These are phyloP conservation scores for Podospora didyma DNA, from an alignment of 495 filamentous ascomycete genomes.

Conservation along the genomic window DNA sequence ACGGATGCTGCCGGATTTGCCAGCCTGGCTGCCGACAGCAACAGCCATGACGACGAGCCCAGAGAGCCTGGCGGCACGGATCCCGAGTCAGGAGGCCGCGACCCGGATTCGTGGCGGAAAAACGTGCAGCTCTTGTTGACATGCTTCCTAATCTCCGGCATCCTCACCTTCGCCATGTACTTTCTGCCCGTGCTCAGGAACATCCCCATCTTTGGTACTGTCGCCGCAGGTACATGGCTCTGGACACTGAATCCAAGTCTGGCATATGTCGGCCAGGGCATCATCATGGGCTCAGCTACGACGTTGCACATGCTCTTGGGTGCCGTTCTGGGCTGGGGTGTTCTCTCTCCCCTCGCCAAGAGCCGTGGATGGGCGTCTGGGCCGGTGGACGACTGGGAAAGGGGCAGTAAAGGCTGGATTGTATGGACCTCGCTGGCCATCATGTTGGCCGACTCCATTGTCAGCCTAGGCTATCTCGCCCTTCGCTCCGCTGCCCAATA, in stretches of 20 bases:
- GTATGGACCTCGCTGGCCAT: constrained; percentile 93
- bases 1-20: constrained; percentile 24
- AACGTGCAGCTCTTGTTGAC: constrained; percentile 50
- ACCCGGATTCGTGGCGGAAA: constrained; percentile 42
- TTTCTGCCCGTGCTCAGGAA: constrained; percentile 84
- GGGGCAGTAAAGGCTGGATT: constrained; percentile 95
- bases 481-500: constrained; percentile 37
- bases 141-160: constrained; percentile 49
- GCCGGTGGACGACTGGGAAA: constrained; percentile 78
- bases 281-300: constrained; percentile 88
- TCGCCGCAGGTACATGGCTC: constrained; percentile 75
- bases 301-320: constrained; percentile 95
- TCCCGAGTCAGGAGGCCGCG: constrained; percentile 13
- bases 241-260: constrained; percentile 96
- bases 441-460: constrained; percentile 90
- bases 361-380: constrained; percentile 85
- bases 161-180: constrained; percentile 80
- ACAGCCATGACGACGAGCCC: constrained; percentile 4
- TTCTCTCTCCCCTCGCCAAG: constrained; percentile 87
- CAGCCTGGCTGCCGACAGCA: constrained; percentile 17
- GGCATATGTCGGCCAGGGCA: constrained; percentile 85
- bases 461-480: constrained; percentile 81
- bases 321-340: constrained; percentile 83
- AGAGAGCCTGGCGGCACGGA: too few relatives aligned
- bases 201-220: constrained; percentile 76